Evolutionary conservation across 208 protist genomes (phyloP), one percentile per base, ranked within the genome.

Genomic region (Trypanosoma boissoni): DNA sequence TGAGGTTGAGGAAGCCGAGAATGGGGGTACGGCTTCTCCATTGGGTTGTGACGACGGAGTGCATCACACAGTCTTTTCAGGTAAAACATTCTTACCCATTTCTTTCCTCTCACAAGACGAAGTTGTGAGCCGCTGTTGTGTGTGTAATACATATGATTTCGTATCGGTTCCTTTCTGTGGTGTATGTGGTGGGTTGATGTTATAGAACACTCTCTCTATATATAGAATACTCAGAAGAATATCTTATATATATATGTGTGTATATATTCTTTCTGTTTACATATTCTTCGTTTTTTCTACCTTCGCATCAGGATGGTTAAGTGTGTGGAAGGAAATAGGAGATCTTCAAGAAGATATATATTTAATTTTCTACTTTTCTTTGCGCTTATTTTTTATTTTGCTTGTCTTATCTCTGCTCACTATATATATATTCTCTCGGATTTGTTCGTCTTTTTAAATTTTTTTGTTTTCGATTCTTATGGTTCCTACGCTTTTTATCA

Each of bases 41-140:
- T 24, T 24, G 31, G 34, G 39, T 41, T 55, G 62, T 50, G 21
- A 46, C 9, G 46, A 60, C 20, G 73, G 72, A 21, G 29, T 46
- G 21, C 88, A 95, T 64, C 78, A 80, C 0, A 90, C 80, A 10
- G 44, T 87, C 20, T 95, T 95, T 55, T 91, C 84, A n/a, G 71
- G 74, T 1, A 78, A 39, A 16, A 89, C 80, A 20, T 88, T 95
- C 51, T 67, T 59, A n/a, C 74, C 82, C 1, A 55, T 95, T 32
- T 82, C 72, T 16, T 62, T 92, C 53, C 79, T 83, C 24, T 73
- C 83, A 10, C 39, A 76, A 34, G 57, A 81, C 6, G 68, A 71
- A 39, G 79, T 89, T 18, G 28, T 92, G 45, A 81, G 78, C 39
- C 73, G 72, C 3, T 95, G 88, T 34, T 32, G 65, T 21, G 31